These are phyloP conservation scores for Acidomyces sp. DNA, from an alignment of 495 filamentous ascomycete genomes.

Conservation along the genomic window DNA sequence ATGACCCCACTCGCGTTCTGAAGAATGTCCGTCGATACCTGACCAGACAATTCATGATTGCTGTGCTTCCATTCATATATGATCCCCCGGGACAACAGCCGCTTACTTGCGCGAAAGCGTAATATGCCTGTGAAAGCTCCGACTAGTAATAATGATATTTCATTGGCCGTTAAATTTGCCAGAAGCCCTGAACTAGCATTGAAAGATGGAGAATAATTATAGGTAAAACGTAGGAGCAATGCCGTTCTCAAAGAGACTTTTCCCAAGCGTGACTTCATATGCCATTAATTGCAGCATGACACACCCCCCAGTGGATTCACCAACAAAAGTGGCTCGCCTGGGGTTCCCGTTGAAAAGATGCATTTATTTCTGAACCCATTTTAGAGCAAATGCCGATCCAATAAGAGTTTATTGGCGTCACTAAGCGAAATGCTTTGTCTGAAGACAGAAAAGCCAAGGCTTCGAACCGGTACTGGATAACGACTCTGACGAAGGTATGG, in stretches of 20 bases:
- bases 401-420: conserved; percentile 31
- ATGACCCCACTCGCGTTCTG: not conserved
- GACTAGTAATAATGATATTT: conserved; percentile 25
- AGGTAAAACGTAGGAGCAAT: not conserved
- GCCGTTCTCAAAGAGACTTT: conserved; percentile 4
- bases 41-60: not conserved
- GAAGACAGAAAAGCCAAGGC: conserved; percentile 46
- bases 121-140: conserved; percentile 38
- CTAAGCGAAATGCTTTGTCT: conserved; percentile 31
- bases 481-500: conserved; percentile 20
- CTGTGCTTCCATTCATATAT: conserved; percentile 14
- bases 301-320: conserved; percentile 47
- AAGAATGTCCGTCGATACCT: not conserved
- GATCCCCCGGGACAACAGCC: conserved; percentile 32
- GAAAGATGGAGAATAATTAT: no score
- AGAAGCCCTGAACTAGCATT: no score
- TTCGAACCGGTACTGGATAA: conserved; percentile 20
- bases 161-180: no score
- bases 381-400: not conserved
- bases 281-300: conserved; percentile 40
- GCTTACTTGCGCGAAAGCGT: conserved; percentile 37
- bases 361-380: conserved; percentile 23
- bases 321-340: conserved; percentile 46
- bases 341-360: conserved; percentile 54
- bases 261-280: conserved; percentile 33